Conservation (phyloP, 805 yeast species). For the Martiniozyma abietophila region DNA sequence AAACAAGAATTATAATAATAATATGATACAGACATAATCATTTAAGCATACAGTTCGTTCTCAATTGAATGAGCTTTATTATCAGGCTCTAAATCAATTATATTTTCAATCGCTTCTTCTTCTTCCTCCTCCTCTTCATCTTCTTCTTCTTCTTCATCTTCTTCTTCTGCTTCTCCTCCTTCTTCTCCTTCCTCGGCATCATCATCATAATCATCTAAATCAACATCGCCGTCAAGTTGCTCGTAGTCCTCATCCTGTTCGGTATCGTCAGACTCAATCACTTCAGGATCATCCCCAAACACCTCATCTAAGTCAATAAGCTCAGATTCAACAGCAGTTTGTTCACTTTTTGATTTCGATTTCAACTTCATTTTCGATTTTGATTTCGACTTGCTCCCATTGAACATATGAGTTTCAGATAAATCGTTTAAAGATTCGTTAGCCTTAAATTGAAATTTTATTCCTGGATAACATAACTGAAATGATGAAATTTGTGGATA, state of each 20-base stretch:
- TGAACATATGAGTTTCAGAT: no score
- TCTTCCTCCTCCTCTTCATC: slow-evolving; percentile 4
- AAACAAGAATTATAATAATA: no score
- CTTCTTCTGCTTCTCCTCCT: slow-evolving; percentile 3
- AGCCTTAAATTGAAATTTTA: slow-evolving; percentile 8
- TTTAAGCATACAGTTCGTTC: no score
- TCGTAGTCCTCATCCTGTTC: slow-evolving; percentile 1
- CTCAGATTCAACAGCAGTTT: slow-evolving; percentile 3
- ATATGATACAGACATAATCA: no score
- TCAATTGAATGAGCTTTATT: no score
- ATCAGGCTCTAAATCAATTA: no score
- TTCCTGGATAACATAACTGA: slow-evolving; percentile 22
- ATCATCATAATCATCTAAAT: slow-evolving; percentile 2
- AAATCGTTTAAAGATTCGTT: not conserved
- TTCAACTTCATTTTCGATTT: slow-evolving; percentile 8
- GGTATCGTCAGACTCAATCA: slow-evolving; percentile 1
- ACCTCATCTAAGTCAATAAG: slow-evolving; percentile 1
- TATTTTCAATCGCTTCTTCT: slow-evolving; percentile 1
- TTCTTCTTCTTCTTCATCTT: slow-evolving; percentile 4
- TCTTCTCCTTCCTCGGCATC: not conserved
- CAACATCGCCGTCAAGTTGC: slow-evolving; percentile 9
- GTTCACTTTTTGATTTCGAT: not conserved
- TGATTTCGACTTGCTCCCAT: no score
- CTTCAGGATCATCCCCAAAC: slow-evolving; percentile 4
- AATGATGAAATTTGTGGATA: no score